phyloP scores from a whole-genome alignment of 495 filamentous ascomycete genomes.

The Tuber aestivum region DNA sequence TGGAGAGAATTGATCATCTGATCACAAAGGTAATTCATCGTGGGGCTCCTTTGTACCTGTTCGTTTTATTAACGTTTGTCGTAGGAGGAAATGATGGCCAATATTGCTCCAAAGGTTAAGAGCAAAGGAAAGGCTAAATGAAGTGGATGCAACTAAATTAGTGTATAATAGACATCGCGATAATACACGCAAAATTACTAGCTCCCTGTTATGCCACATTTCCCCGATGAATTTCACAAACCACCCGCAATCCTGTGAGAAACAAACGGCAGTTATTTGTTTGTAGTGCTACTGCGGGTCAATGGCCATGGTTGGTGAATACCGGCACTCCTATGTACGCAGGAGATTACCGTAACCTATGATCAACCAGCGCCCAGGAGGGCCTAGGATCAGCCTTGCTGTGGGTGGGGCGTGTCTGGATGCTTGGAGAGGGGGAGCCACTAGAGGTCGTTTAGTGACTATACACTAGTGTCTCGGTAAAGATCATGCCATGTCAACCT shows the following conservation, averaged over 20 bases:
- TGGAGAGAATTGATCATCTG: conserved; percentile 94
- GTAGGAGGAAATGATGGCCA: conserved; percentile 97
- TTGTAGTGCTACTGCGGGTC: not conserved
- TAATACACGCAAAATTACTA: not conserved
- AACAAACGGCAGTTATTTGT: not conserved
- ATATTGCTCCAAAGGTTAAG: conserved; percentile 67
- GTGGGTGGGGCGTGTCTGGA: not conserved
- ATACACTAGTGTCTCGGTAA: too few relatives aligned
- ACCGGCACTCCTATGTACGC: not conserved
- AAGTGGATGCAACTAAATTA: conserved; percentile 7
- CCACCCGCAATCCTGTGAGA: not conserved
- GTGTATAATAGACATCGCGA: conserved; percentile 38
- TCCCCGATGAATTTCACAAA: not conserved
- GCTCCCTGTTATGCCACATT: not conserved
- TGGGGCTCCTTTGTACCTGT: not conserved
- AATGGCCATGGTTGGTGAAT: not conserved
- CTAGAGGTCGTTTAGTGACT: too few relatives aligned
- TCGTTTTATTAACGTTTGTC: conserved; percentile 11
- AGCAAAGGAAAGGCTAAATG: conserved; percentile 40
- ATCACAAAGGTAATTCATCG: conserved; percentile 65
- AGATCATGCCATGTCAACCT: too few relatives aligned
- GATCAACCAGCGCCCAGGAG: not conserved
- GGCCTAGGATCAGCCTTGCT: not conserved
- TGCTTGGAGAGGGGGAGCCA: not conserved
- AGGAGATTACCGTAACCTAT: not conserved